Evolutionary conservation across 805 yeast genomes (phyloP).

Genomic region (Saturnispora dispora): DNA sequence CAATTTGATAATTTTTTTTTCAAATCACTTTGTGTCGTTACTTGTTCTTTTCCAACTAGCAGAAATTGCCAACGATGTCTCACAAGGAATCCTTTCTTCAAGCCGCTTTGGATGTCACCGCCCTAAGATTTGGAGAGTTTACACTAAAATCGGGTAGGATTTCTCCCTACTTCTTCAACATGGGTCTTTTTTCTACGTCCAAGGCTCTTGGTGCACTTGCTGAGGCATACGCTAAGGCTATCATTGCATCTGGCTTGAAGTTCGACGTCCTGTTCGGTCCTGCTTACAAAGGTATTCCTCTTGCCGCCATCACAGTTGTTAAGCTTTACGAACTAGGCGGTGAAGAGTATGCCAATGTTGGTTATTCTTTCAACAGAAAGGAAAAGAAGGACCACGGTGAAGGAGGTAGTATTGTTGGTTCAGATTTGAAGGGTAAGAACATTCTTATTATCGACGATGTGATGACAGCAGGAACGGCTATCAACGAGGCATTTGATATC

Average conservation of each 20-base stretch:
- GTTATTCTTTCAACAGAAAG: slow-evolving; percentile 93
- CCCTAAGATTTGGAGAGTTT: slow-evolving; percentile 80
- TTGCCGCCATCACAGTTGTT: slow-evolving; percentile 87
- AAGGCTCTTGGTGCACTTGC: slow-evolving; percentile 72
- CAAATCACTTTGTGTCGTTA: background rate
- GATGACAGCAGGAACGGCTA: slow-evolving; percentile 98
- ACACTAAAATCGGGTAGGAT: slow-evolving; percentile 85
- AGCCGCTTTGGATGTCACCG: slow-evolving; percentile 71
- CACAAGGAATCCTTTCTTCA: slow-evolving; percentile 49
- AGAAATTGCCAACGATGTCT: slow-evolving; percentile 6
- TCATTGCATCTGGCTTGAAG: slow-evolving; percentile 69
- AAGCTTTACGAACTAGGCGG: slow-evolving; percentile 87
- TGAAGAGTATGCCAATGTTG: slow-evolving; percentile 60
- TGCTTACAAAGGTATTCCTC: slow-evolving; percentile 95
- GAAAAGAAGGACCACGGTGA: slow-evolving; percentile 98
- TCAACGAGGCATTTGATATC: slow-evolving; percentile 83
- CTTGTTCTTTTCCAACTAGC: background rate
- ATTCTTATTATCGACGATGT: slow-evolving; percentile 91
- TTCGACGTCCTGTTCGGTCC: slow-evolving; percentile 95
- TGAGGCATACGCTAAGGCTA: slow-evolving; percentile 80
- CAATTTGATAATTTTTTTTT: background rate
- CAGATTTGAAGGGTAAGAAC: slow-evolving; percentile 57
- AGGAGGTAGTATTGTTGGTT: slow-evolving; percentile 93
- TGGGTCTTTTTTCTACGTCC: slow-evolving; percentile 85
- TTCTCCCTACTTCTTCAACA: slow-evolving; percentile 94